Evolutionary conservation across 2,329 filamentous ascomycete genomes (phyloP), one percentile per base, ranked within the genome.

Genomic region (Neodidymelliopsis sp.): DNA sequence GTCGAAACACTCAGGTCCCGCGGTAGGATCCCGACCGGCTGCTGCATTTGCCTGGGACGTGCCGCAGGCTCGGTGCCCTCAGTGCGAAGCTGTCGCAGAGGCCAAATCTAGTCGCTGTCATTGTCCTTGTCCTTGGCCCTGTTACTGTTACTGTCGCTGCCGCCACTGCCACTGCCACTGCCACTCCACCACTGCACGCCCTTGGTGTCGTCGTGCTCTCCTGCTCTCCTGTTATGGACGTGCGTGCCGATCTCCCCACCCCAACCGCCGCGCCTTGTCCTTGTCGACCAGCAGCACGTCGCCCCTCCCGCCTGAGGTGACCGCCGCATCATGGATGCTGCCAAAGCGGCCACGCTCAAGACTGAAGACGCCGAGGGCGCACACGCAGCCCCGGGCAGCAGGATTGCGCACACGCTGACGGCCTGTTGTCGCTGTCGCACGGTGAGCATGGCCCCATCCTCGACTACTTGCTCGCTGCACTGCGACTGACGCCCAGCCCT

Each of bases 361-460:
- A 54, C 56, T 22, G 58, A 65, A 45, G 59, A 55, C 38, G 56
- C 54, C 54, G 65, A 67, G 35, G 54, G 40, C 34, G 49, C 60
- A 15, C 50, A 39, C 20, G 51, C 43, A 35, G 23, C 40, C 20
- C 78, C 62, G 73, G 78, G 61, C 74, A 81, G 48, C 78, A 83
- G 66, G 80, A 88, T 91, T 59, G 88, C 88, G 22, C 88, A 92
- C 68, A 92, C 89, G 5, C 74, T 93, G 64, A 91, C 89, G 38
- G 89, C 89, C 16, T 92, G 89, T 67, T 90, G 87, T 67, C 84
- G 89, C 54, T 93, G 89, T 74, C 84, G 89, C 70, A 87, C 89
- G 80, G 89, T 90, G 76, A 51, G 70, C 80, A 25, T 12, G 33
- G 13, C 33, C 34, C n/a, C 30, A 39, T 30, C 13, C 30, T 39